Base-by-base conservation (phyloP, 2,329 filamentous ascomycete genomes). In the Hypoxylon sp. region DNA sequence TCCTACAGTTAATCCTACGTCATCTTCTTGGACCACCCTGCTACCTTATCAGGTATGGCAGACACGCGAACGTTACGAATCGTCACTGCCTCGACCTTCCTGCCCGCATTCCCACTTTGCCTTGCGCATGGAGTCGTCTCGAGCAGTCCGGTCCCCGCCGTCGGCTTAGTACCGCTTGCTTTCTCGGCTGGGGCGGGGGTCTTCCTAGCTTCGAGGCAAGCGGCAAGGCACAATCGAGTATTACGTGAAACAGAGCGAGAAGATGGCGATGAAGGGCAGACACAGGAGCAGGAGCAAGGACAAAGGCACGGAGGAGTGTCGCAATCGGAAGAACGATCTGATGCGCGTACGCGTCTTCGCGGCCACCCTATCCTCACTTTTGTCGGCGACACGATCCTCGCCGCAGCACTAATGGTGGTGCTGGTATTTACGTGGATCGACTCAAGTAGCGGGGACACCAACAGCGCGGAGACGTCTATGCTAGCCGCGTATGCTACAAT, bases 401-500 rank as follows among this genome's bases (percentile, higher is more conserved):
- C 78, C 6, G 72, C 75, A 0, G 73, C 74, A 4, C 64, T 79
- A 11, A 75, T 81, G 75, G 65, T 78, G 6, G 77, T 80, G 4
- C 61, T 82, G 52, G 76, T 80, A 20, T 78, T 79, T 34, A 80
- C 79, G 0, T 81, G 79, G 78, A 75, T 76, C 39, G 64, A 67
- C 32, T 70, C 70, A 15, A 62, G 69, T 6, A 50, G 59, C 6
- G 37, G 57, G 8, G 56, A 57, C 61, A 50, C 55, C 10, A 58
- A 59, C 10, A 70, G 71, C 26, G 69, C 75, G 2, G 71, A 75
- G 54, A 62, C 79, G 50, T 76, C 73, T 41, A 80, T 80, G 78
- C 72, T 81, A 30, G 78, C 78, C 37, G 76, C 79, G 11, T 81
- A 81, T 65, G 75, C 75, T 10, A 81, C 79, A 2, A 74, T 81